Evolutionary conservation across 2,329 filamentous ascomycete genomes (phyloP).

Genomic region (Fusarium begoniae): DNA sequence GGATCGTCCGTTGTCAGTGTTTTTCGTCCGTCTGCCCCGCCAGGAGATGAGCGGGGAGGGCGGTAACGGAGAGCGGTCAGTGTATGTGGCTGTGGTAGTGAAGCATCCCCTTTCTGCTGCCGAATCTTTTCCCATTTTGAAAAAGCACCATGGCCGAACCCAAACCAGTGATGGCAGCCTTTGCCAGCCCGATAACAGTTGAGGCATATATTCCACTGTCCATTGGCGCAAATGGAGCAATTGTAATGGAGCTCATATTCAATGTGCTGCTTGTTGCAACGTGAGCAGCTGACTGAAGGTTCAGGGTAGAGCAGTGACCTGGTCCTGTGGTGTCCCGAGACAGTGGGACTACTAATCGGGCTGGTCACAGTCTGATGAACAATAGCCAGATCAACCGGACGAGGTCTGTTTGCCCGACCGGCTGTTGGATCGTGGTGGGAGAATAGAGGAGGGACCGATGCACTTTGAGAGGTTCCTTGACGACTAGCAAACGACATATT

Average conservation of each 20-base stretch:
- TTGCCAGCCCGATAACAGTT: slow-evolving; percentile 80
- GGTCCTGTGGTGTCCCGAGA: slow-evolving; percentile 51
- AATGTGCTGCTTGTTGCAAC: slow-evolving; percentile 76
- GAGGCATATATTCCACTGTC: slow-evolving; percentile 81
- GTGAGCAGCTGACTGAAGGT: slow-evolving; percentile 77
- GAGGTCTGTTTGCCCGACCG: slow-evolving; percentile 39
- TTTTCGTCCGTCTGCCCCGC: slow-evolving; percentile 63
- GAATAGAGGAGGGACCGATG: slow-evolving; percentile 10
- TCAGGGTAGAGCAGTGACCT: slow-evolving; percentile 68
- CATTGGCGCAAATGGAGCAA: slow-evolving; percentile 75
- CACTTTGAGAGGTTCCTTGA: slow-evolving; percentile 36
- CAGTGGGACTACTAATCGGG: slow-evolving; percentile 45
- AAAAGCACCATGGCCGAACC: slow-evolving; percentile 80
- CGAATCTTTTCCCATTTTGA: slow-evolving; percentile 69
- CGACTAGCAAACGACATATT: slow-evolving; percentile 52
- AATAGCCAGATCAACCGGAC: slow-evolving; percentile 54
- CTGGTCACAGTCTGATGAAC: slow-evolving; percentile 46
- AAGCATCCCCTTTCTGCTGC: slow-evolving; percentile 48
- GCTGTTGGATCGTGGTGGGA: slow-evolving; percentile 35
- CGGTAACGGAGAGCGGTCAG: slow-evolving; percentile 67
- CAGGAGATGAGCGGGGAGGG: slow-evolving; percentile 58
- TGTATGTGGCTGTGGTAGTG: slow-evolving; percentile 63
- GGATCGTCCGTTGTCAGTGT: slow-evolving; percentile 75
- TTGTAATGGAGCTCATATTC: slow-evolving; percentile 89
- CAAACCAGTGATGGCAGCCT: slow-evolving; percentile 88